Evolutionary conservation across 495 filamentous ascomycete species (phyloP).

Genomic region (Penicillium canescens): DNA sequence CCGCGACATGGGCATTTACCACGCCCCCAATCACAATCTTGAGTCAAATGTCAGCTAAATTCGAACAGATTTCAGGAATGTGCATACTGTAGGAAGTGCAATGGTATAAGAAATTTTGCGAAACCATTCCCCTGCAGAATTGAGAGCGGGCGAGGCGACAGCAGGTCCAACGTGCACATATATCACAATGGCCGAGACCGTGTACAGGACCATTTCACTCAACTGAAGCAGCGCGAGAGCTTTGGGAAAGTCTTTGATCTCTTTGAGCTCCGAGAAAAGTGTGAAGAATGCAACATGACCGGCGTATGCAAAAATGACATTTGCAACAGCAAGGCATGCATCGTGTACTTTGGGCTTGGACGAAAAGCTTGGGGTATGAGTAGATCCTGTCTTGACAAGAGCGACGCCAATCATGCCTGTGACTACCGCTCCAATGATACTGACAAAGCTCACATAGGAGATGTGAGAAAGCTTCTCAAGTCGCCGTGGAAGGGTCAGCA

Average conservation of each 20-base stretch:
- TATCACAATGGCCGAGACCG: slow-evolving; percentile 62
- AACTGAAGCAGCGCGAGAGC: slow-evolving; percentile 59
- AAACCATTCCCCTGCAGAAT: slow-evolving; percentile 55
- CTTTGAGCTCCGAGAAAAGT: slow-evolving; percentile 69
- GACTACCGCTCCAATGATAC: slow-evolving; percentile 62
- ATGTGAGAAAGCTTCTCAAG: slow-evolving; percentile 53
- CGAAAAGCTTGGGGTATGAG: slow-evolving; percentile 43
- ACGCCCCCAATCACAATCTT: slow-evolving; percentile 51
- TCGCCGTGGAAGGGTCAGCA: slow-evolving; percentile 62
- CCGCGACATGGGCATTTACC: slow-evolving; percentile 58
- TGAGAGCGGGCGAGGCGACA: slow-evolving; percentile 67
- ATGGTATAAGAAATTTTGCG: slow-evolving; percentile 71
- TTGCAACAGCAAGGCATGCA: slow-evolving; percentile 43
- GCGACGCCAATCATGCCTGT: slow-evolving; percentile 64
- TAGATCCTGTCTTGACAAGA: slow-evolving; percentile 27
- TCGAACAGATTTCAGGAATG: slow-evolving; percentile 58
- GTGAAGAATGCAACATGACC: slow-evolving; percentile 68
- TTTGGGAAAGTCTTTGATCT: slow-evolving; percentile 61
- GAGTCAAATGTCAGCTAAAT: slow-evolving; percentile 56
- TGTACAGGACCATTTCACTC: slow-evolving; percentile 65
- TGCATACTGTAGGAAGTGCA: slow-evolving; percentile 60
- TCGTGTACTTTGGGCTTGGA: slow-evolving; percentile 31
- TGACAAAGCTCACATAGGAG: slow-evolving; percentile 61
- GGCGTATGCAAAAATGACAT: slow-evolving; percentile 42
- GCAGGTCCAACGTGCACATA: slow-evolving; percentile 64